Base-by-base conservation (phyloP, 441 rosid genomes). In the Pelargonium myrrhifolium region DNA sequence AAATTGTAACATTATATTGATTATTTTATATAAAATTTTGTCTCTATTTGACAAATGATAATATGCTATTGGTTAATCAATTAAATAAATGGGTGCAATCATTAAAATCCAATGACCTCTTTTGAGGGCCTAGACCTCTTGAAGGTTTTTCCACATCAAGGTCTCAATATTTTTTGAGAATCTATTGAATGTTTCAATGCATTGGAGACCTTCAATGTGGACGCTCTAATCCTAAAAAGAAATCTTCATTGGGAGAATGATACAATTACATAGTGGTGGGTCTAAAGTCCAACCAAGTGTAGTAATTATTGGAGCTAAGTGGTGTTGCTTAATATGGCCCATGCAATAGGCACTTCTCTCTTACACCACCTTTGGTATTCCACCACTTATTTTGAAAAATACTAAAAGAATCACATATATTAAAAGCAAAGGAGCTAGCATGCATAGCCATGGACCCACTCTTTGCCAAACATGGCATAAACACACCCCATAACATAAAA, bases 221-320 rank as follows among this genome's bases (percentile, higher is more conserved):
- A n/a, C n/a, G n/a, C n/a, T n/a, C n/a, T n/a, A 49, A 14, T 49
- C 18, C 14, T 51, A 22, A 51, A 51, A 51, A 51, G 22, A 51
- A 51, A 51, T 51, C 59, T 51, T 51, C 59, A 20, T 51, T 51
- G 59, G 59, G 59, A 9, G 21, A 51, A 51, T 51, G 59, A 51
- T 51, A 51, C 68, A 24, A n/a, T 43, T 15, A 18, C 24, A 39
- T 66, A 59, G 68, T 65, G 75, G 78, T 71, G 71, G 79, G 71
- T 51, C 73, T 60, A 7, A 64, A 49, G 62, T 67, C 75, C 78
- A 75, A 65, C 68, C 68, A 65, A 65, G 65, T 62, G 20, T 35
- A 62, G 76, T 71, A 76, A 69, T 76, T 66, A 69, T 76, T 72
- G 73, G 45, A 49, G 47, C 59, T 43, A 43, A 76, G 55, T 66